A percentile compares a stretch with the other conserved stretches of the same genome.
Conservation (phyloP, 73 alveolate genomes). For the Effrenium voratum region DNA sequence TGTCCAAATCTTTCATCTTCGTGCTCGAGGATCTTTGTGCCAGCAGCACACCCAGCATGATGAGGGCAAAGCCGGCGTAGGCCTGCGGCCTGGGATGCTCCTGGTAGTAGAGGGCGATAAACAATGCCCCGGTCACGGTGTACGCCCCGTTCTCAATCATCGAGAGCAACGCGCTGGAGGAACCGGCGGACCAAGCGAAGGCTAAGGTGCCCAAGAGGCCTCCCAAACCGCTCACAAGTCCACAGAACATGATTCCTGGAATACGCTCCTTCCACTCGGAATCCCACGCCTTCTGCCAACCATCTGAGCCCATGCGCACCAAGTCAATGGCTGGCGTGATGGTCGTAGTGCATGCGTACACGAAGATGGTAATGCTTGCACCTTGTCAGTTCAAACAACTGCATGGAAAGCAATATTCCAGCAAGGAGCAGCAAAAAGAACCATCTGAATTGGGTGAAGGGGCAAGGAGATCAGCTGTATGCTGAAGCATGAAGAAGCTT, state of each 20-base stretch:
- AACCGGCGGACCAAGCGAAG: conserved; percentile 76
- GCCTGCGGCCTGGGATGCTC: conserved; percentile 66
- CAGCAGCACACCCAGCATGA: conserved; percentile 48
- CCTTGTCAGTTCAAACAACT: too few relatives aligned
- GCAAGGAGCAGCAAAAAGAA: too few relatives aligned
- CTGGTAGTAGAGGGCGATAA: conserved; percentile 57
- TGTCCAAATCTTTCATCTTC: neutral
- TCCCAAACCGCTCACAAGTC: conserved; percentile 52
- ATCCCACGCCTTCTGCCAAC: conserved; percentile 55
- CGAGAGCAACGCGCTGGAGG: conserved; percentile 36
- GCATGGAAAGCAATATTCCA: too few relatives aligned
- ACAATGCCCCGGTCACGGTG: conserved; percentile 55
- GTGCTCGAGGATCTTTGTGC: conserved; percentile 55
- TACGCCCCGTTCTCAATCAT: conserved; percentile 78
- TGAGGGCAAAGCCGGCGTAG: conserved; percentile 41
- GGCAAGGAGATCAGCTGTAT: too few relatives aligned
- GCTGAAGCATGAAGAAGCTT: too few relatives aligned
- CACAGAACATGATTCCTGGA: conserved; percentile 38
- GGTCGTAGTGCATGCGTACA: conserved; percentile 59
- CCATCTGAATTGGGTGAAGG: too few relatives aligned
- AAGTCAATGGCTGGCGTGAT: conserved; percentile 24
- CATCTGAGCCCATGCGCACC: conserved; percentile 33
- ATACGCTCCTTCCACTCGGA: conserved; percentile 34
- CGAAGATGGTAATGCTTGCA: conserved; percentile 66
- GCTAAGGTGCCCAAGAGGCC: conserved; percentile 73